phyloP scores from a whole-genome alignment of 805 yeast species.

The Ogataea naganishii region DNA sequence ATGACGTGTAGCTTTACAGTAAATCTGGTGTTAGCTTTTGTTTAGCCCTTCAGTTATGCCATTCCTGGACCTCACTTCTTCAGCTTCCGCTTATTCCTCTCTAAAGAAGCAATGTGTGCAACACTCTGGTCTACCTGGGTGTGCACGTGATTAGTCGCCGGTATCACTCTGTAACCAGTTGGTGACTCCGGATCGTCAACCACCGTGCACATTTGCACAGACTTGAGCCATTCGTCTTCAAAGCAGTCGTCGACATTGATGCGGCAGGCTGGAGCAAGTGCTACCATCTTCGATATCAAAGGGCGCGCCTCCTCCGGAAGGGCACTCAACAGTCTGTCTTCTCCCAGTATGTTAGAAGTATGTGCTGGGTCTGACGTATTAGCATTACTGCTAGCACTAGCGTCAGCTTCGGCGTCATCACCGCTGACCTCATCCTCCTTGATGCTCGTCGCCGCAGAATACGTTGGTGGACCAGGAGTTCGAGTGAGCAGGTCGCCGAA shows the following conservation, averaged over 20 bases:
- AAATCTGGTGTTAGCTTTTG: too few species aligned
- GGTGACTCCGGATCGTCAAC: constrained; percentile 28
- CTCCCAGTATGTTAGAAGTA: constrained; percentile 63
- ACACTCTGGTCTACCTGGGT: constrained; percentile 87
- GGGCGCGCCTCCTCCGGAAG: constrained; percentile 62
- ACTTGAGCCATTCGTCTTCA: constrained; percentile 58
- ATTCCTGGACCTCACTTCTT: constrained; percentile 10
- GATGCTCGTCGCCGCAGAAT: too few species aligned
- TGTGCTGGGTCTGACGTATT: constrained; percentile 26
- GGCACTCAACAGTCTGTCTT: constrained; percentile 60
- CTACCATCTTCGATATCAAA: constrained; percentile 69
- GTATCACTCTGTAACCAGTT: constrained; percentile 26
- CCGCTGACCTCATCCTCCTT: constrained; percentile 5
- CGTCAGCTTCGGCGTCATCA: constrained; percentile 1
- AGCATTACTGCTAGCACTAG: neutral
- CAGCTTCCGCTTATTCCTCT: constrained; percentile 60
- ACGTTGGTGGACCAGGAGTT: constrained; percentile 39
- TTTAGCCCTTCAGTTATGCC: too few species aligned
- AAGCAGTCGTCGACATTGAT: constrained; percentile 74
- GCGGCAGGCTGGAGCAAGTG: constrained; percentile 78
- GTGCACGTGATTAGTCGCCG: constrained; percentile 63
- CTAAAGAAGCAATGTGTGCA: constrained; percentile 92
- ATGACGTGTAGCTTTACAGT: too few species aligned
- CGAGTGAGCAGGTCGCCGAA: constrained; percentile 52
- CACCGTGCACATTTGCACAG: constrained; percentile 64